These are phyloP conservation scores for Populus hybrid DNA, from an alignment of 441 rosid species.

Conservation along the genomic window DNA sequence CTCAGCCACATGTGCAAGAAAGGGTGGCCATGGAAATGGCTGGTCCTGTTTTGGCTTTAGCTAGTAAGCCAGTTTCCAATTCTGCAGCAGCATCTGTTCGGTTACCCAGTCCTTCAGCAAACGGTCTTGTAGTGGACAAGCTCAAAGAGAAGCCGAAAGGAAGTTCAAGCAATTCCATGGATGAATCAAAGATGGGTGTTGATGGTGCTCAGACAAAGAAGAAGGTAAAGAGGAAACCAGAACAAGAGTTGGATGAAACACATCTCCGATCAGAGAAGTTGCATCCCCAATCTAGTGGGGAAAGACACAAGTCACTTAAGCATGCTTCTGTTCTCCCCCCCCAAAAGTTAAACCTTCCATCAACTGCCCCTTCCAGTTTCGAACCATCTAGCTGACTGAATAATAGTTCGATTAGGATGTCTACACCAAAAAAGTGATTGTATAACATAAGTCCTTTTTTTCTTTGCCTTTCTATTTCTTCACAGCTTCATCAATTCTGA, in stretches of 20 bases:
- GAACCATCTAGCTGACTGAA: constrained; percentile 41
- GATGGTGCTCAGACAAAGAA: constrained; percentile 48
- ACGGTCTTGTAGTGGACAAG: constrained; percentile 37
- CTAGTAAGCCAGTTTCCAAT: constrained; percentile 34
- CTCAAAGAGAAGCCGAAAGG: constrained; percentile 60
- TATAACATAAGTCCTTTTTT: neutral
- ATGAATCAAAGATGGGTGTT: constrained; percentile 41
- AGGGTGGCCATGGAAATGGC: constrained; percentile 35
- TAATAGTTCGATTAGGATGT: constrained; percentile 22
- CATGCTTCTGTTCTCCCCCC: constrained; percentile 27
- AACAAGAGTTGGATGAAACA: constrained; percentile 43
- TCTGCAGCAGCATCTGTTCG: constrained; percentile 29
- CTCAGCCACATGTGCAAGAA: constrained; percentile 42
- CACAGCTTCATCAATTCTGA: constrained; percentile 22
- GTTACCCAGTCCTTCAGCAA: constrained; percentile 37
- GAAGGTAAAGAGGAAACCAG: constrained; percentile 67
- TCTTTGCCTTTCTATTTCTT: neutral
- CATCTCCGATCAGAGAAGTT: constrained; percentile 42
- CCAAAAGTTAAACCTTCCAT: constrained; percentile 33
- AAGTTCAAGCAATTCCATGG: constrained; percentile 38
- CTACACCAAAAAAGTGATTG: constrained; percentile 26
- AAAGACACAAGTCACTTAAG: constrained; percentile 37
- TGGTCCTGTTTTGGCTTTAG: constrained; percentile 38
- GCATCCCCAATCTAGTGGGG: constrained; percentile 34
- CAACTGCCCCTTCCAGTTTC: constrained; percentile 32